Evolutionary conservation across 306 rosid species (phyloP), one percentile per base, ranked within the genome.

Genomic region (apple (Malus domestica)): DNA sequence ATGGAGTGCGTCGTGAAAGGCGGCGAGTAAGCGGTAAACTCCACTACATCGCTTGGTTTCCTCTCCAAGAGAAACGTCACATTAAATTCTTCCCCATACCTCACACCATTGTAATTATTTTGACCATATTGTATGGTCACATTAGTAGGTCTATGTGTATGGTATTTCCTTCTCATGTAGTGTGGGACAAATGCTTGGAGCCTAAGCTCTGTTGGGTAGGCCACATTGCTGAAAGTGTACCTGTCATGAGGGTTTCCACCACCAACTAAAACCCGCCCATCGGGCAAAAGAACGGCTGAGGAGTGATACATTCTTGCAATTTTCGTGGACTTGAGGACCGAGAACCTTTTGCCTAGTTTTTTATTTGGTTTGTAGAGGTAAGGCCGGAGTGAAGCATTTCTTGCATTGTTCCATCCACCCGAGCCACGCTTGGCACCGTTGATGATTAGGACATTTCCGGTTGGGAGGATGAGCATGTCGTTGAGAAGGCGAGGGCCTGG

Each of bases 251-350:
- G 89, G 81, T 92, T 95, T 10, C 97, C 68, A 0, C 97, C 97
- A 0, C 89, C 92, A 27, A 94, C 86, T 11, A 92, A 71, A 23
- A 89, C 82, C 58, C 97, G 88, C 10, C 98, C 96, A 72, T 94
- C 90, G n/a, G 92, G 89, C 46, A 94, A 78, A 80, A 94, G 85
- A 51, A 83, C 67, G 30, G 97, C 97, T 1, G 96, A 80, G 7
- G 96, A 95, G 60, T 92, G 98, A 61, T 90, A 84, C 92, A 95
- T 76, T 84, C 98, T 86, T 0, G 97, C 86, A 54, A 92, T 87
- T 68, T 76, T 86, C 13, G 93, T 89, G 13, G 86, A 69, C 40
- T 52, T 77, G 16, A 89, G 88, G 70, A 87, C 52, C 3, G 74
- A 73, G 77, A 95, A 95, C 64, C 98, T 87, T 79, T 30, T 81